These are phyloP conservation scores for Orychophragmus violaceus DNA, from an alignment of 345 rosid species.

Conservation along the genomic window DNA sequence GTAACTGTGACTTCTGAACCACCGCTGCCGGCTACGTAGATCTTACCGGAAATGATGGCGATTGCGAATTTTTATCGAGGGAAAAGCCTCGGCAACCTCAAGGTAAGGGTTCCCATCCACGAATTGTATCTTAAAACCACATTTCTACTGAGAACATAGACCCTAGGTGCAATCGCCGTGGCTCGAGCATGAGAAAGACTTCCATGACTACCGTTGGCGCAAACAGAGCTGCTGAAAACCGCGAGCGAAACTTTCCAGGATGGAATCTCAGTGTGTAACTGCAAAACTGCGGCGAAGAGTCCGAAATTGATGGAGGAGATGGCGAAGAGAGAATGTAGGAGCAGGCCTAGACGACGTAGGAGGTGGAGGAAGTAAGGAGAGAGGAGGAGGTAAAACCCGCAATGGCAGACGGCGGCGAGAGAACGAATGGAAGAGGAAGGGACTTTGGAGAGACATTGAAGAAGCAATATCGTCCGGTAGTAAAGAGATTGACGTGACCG, in stretches of 20 bases:
- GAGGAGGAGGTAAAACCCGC: conserved; percentile 69
- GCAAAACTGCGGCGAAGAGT: conserved; percentile 47
- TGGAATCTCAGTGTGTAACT: conserved; percentile 6
- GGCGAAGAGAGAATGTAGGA: conserved; percentile 54
- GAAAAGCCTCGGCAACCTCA: conserved; percentile 46
- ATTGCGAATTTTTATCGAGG: conserved; percentile 71
- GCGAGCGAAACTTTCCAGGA: conserved; percentile 37
- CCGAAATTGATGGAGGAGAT: conserved; percentile 44
- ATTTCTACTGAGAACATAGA: conserved; percentile 49
- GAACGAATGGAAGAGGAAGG: conserved; percentile 63
- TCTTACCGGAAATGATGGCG: conserved; percentile 52
- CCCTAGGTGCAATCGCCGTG: conserved; percentile 56
- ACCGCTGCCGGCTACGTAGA: conserved; percentile 78
- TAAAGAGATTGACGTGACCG: conserved; percentile 32
- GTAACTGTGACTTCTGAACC: conserved; percentile 43
- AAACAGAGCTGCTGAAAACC: conserved; percentile 13
- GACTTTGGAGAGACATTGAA: conserved; percentile 68
- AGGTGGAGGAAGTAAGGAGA: conserved; percentile 57
- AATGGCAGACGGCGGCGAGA: conserved; percentile 64
- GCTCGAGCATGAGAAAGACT: conserved; percentile 47
- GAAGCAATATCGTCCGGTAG: conserved; percentile 78
- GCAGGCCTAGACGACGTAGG: conserved; percentile 51
- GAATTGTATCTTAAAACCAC: conserved; percentile 54
- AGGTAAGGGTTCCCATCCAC: conserved; percentile 43
- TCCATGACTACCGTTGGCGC: conserved; percentile 24